Conservation (phyloP, 768 basidiomycete species). For the Albatrellus ellisii region DNA sequence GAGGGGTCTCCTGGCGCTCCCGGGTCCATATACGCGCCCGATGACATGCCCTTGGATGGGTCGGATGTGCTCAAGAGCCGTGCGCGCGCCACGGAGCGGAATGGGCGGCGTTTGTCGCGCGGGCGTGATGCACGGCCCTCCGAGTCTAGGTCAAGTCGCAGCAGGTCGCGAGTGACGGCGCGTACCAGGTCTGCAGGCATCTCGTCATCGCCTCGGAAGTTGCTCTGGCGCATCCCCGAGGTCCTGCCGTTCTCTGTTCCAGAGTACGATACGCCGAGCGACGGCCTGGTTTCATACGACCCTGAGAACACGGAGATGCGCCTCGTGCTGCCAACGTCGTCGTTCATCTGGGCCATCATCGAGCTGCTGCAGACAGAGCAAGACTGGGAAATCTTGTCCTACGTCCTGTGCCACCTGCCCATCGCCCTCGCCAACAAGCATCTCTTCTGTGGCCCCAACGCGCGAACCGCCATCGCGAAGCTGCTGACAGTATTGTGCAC, state of each 20-base stretch:
- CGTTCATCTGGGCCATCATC: slow-evolving; percentile 52
- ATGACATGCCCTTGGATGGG: slow-evolving; percentile 4
- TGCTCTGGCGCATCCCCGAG: slow-evolving; percentile 65
- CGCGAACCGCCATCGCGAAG: slow-evolving; percentile 44
- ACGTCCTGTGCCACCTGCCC: slow-evolving; percentile 83
- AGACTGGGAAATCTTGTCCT: slow-evolving; percentile 91
- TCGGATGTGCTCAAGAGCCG: slow-evolving; percentile 9
- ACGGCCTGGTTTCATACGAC: slow-evolving; percentile 55
- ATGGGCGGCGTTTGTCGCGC: slow-evolving; percentile 12
- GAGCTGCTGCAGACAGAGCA: slow-evolving; percentile 59
- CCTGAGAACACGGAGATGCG: slow-evolving; percentile 28
- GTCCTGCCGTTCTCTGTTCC: slow-evolving; percentile 38
- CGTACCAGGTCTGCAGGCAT: slow-evolving; percentile 14
- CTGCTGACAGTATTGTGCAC: slow-evolving; percentile 58
- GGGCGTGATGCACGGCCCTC: slow-evolving; percentile 11
- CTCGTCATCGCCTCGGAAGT: slow-evolving; percentile 25
- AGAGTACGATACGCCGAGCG: slow-evolving; percentile 51
- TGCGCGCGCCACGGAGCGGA: slow-evolving; percentile 11
- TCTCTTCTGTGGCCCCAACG: slow-evolving; percentile 84
- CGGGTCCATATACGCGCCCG: slow-evolving; percentile 5
- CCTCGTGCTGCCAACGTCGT: slow-evolving; percentile 57
- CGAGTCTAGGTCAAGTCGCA: slow-evolving; percentile 13
- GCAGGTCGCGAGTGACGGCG: slow-evolving; percentile 34
- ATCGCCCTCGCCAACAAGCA: slow-evolving; percentile 91
- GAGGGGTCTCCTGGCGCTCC: slow-evolving; percentile 14